Evolutionary conservation across 2,329 filamentous ascomycete species (phyloP).

Genomic region (Verticillium longisporum): DNA sequence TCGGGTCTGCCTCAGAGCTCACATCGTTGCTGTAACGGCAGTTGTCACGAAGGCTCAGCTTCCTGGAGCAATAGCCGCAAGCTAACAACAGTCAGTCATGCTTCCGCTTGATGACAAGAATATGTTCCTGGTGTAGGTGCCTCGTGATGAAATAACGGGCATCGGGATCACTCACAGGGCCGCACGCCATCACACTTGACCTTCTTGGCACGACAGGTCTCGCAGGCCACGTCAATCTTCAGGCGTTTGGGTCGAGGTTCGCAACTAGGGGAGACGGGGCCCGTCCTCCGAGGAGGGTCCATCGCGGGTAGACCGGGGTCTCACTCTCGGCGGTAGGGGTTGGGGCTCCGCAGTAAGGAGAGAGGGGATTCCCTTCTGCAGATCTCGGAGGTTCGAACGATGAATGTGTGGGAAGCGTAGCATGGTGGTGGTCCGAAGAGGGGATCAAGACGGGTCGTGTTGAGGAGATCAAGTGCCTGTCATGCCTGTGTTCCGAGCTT

Average conservation of each 20-base stretch:
- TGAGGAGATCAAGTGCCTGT: background rate
- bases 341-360: background rate
- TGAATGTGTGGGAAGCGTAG: background rate
- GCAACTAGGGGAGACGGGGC: background rate
- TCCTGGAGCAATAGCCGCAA: conserved; percentile 23
- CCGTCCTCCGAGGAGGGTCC: background rate
- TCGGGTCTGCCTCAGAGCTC: background rate
- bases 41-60: conserved; percentile 17
- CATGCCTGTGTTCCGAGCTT: background rate
- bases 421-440: background rate
- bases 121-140: no score
- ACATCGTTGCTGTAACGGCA: conserved; percentile 19
- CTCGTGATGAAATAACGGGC: background rate
- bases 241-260: conserved; percentile 24
- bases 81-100: conserved; percentile 11
- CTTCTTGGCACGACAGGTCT: conserved; percentile 32
- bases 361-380: background rate
- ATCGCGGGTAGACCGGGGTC: background rate
- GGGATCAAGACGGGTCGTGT: background rate
- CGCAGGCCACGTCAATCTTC: conserved; percentile 35
- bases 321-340: background rate
- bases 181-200: conserved; percentile 33
- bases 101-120: no score
- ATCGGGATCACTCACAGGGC: conserved; percentile 20
- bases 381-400: background rate